A percentile compares a stretch with the other conserved stretches of the same genome.
phyloP scores from a whole-genome alignment of 495 filamentous ascomycete genomes.

The Geoglossum glabrum region DNA sequence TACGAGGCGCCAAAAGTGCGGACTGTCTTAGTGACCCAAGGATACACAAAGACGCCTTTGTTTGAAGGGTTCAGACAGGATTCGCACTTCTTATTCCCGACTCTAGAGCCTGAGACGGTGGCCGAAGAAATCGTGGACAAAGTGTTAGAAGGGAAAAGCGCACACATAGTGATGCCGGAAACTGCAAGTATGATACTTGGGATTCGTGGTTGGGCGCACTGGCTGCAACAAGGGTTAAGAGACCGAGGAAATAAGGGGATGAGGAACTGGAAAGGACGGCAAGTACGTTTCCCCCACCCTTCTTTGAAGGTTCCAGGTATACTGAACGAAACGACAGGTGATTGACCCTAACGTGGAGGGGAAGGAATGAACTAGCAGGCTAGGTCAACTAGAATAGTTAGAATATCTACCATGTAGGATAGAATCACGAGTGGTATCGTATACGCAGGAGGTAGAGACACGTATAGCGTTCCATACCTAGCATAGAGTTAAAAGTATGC shows the following conservation, averaged over 20 bases:
- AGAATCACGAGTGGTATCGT: too few relatives aligned
- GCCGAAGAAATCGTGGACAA: not conserved
- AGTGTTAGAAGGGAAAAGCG: not conserved
- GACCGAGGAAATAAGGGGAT: not conserved
- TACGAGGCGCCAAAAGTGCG: constrained; percentile 46
- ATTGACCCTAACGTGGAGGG: not conserved
- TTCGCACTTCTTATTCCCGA: constrained; percentile 32
- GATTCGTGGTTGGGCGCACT: not conserved
- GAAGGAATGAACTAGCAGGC: not conserved
- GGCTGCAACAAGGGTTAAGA: not conserved
- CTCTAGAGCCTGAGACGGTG: constrained; percentile 15
- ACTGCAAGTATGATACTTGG: not conserved
- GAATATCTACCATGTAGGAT: too few relatives aligned
- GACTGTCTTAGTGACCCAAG: constrained; percentile 44
- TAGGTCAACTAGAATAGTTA: too few relatives aligned
- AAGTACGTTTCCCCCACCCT: not conserved
- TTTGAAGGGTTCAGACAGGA: constrained; percentile 36
- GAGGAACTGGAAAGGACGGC: not conserved
- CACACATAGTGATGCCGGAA: not conserved
- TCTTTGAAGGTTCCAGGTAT: not conserved
- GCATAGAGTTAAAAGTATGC: too few relatives aligned
- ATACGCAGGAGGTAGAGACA: too few relatives aligned
- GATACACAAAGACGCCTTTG: constrained; percentile 39
- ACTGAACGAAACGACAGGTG: not conserved
- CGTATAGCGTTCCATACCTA: too few relatives aligned